phyloP scores from a whole-genome alignment of 2,329 filamentous ascomycete genomes.

The Diaporthe sp. region DNA sequence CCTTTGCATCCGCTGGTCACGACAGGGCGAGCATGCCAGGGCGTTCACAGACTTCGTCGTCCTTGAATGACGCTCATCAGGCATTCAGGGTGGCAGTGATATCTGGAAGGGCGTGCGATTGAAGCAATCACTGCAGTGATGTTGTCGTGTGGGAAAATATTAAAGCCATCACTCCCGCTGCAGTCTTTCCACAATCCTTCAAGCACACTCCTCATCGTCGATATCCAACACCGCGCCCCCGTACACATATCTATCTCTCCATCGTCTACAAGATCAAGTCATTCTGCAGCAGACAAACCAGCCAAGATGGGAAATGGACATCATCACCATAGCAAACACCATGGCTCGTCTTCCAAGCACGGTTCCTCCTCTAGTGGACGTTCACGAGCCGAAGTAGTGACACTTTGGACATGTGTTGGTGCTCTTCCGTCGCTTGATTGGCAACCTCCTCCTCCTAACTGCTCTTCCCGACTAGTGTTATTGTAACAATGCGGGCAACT shows the following conservation, averaged over 20 bases:
- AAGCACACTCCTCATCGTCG: background rate
- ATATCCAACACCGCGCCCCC: background rate
- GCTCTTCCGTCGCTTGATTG: background rate
- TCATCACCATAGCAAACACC: background rate
- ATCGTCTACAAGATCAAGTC: background rate
- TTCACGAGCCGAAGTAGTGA: slow-evolving; percentile 2
- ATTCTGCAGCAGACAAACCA: too few species aligned
- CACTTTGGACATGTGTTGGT: slow-evolving; percentile 18
- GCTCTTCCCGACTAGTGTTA: background rate
- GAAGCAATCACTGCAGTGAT: background rate
- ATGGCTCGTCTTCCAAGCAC: slow-evolving; percentile 4
- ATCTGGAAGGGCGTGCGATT: background rate
- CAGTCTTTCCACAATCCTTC: background rate
- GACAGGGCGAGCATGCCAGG: background rate
- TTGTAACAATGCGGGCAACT: background rate
- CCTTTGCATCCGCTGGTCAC: background rate
- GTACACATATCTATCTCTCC: background rate
- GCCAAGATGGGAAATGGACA: background rate
- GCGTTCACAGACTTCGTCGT: background rate
- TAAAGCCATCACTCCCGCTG: background rate
- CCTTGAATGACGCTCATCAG: background rate
- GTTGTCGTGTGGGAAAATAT: background rate
- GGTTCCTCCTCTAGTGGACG: background rate
- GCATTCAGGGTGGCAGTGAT: slow-evolving; percentile 27
- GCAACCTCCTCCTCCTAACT: background rate